Conservation (phyloP, 192 early-diverging fungal genomes). For the Coemansia sp. region DNA sequence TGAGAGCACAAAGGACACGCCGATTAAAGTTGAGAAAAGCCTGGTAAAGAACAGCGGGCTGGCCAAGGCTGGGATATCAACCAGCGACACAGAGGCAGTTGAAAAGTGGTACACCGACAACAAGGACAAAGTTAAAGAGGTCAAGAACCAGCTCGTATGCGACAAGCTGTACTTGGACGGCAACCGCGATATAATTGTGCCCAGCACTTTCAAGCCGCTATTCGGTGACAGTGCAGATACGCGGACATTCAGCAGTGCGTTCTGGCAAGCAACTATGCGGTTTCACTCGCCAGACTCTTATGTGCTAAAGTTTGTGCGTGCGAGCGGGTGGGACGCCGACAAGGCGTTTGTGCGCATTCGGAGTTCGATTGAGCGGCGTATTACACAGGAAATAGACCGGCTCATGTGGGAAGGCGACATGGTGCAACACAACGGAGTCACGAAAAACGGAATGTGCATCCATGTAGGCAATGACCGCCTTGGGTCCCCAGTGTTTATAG, state of each 20-base stretch:
- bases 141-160: conserved; percentile 24
- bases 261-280: conserved; percentile 40
- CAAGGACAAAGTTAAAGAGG: conserved; percentile 7
- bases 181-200: conserved; percentile 15
- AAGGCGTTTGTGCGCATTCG: conserved; percentile 66
- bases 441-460: conserved; percentile 50
- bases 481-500: conserved; percentile 49
- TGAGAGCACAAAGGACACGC: conserved; percentile 14
- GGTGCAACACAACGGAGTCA: conserved; percentile 40
- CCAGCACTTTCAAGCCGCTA: conserved; percentile 29
- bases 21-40: conserved; percentile 29
- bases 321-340: conserved; percentile 74
- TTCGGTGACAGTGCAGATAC: conserved; percentile 18
- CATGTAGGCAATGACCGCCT: conserved; percentile 50
- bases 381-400: conserved; percentile 57
- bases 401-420: conserved; percentile 63
- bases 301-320: conserved; percentile 71
- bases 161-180: conserved; percentile 43
- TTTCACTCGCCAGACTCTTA: conserved; percentile 64
- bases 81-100: conserved; percentile 2
- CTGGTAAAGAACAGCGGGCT: conserved; percentile 8
- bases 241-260: conserved; percentile 26
- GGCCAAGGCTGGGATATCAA: conserved; percentile 3
- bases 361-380: conserved; percentile 68
- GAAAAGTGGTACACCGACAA: conserved; percentile 39